Percentiles rank a stretch among this genome's conserved stretches.
phyloP scores from a whole-genome alignment of 1,139 yeast genomes.

The Hansenula sp. region DNA sequence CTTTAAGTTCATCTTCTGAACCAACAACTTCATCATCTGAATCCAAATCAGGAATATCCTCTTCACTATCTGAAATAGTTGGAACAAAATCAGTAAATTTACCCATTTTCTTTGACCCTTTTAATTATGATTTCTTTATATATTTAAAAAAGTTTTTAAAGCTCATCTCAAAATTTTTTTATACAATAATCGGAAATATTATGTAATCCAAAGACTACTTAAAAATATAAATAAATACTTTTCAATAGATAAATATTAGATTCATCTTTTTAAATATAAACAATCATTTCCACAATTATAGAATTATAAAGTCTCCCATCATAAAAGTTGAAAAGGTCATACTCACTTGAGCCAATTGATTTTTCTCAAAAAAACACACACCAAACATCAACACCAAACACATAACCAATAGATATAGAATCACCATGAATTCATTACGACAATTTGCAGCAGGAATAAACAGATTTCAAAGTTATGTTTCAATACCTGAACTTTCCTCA shows the following conservation, averaged over 20 bases:
- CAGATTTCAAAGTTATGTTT: background rate
- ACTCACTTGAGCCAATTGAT: no score
- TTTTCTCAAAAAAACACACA: no score
- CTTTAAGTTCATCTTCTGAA: conserved; percentile 68
- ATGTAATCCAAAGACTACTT: no score
- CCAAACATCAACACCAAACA: no score
- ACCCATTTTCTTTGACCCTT: conserved; percentile 4
- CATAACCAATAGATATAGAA: background rate
- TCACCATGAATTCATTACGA: background rate
- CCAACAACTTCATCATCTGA: conserved; percentile 38
- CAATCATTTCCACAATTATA: no score
- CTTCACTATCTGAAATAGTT: conserved; percentile 74
- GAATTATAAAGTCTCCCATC: no score
- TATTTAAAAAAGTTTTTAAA: background rate
- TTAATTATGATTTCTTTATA: background rate
- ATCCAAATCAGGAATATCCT: conserved; percentile 55
- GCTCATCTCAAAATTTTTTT: conserved; percentile 5
- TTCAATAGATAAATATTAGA: no score
- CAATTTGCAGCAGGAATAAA: background rate
- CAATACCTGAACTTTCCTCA: background rate
- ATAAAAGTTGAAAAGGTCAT: no score
- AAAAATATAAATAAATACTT: no score
- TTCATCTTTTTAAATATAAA: no score
- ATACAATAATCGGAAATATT: no score
- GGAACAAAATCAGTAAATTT: conserved; percentile 45